Evolutionary conservation across 768 basidiomycete species (phyloP).

Genomic region (Albatrellus ellisii): DNA sequence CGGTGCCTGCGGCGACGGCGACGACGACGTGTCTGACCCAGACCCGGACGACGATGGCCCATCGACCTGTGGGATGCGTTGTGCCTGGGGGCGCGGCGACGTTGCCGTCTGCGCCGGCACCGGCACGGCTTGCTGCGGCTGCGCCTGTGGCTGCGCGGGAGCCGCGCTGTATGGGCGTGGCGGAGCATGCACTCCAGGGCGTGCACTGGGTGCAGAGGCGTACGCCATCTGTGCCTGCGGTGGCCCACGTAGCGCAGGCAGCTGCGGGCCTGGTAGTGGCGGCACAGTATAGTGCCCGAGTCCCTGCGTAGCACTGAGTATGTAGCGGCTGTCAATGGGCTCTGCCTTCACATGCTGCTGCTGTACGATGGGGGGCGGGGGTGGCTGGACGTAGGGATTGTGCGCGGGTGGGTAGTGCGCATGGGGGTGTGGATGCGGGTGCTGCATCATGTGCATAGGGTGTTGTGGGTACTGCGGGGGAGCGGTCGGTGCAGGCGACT

Average conservation of each 20-base stretch:
- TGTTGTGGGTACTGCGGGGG: conserved; percentile 43
- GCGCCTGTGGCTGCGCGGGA: conserved; percentile 12
- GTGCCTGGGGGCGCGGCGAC: conserved; percentile 5
- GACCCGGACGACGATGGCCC: conserved; percentile 61
- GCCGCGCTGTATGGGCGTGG: conserved; percentile 6
- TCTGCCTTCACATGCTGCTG: conserved; percentile 55
- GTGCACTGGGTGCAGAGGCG: conserved; percentile 21
- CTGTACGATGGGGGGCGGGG: conserved; percentile 25
- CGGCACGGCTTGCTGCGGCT: background rate
- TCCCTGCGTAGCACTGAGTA: conserved; percentile 32
- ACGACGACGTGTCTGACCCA: too few species aligned
- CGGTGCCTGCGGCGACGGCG: conserved; percentile 50
- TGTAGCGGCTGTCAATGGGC: conserved; percentile 57
- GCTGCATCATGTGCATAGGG: conserved; percentile 35
- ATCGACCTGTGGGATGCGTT: conserved; percentile 64
- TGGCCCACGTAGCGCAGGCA: conserved; percentile 34
- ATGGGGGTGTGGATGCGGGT: too few species aligned
- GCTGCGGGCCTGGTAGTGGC: conserved; percentile 49
- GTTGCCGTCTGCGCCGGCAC: background rate
- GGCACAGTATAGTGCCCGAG: conserved; percentile 37
- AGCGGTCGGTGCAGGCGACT: conserved; percentile 32
- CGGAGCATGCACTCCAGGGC: conserved; percentile 7
- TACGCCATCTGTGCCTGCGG: conserved; percentile 41
- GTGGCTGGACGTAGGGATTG: conserved; percentile 21
- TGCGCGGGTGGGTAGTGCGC: conserved; percentile 19